phyloP scores from a whole-genome alignment of 2,329 filamentous ascomycete genomes.

The Aureobasidium uvarum region DNA sequence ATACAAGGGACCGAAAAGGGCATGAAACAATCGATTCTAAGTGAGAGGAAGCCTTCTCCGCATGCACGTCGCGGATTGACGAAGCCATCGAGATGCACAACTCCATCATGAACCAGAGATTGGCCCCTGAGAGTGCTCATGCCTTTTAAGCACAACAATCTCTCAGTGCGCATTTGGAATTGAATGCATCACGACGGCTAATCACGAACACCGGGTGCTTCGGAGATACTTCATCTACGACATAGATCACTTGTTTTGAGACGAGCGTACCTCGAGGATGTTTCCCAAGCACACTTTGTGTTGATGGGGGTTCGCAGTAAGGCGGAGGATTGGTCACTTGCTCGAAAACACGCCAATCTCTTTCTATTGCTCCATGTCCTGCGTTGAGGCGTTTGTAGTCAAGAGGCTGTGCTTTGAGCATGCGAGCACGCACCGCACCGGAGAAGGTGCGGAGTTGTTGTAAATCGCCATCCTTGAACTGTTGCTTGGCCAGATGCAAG shows the following conservation, averaged over 20 bases:
- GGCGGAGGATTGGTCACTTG: not conserved
- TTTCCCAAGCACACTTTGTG: constrained; percentile 12
- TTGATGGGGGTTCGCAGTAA: not conserved
- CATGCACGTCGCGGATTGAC: not conserved
- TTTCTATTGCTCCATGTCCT: constrained; percentile 10
- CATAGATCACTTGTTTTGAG: not conserved
- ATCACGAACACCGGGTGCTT: not conserved
- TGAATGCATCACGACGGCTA: not conserved
- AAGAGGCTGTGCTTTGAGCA: not conserved
- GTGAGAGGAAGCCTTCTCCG: not conserved
- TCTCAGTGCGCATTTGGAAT: not conserved
- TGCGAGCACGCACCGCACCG: not conserved
- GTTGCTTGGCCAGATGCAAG: constrained; percentile 6
- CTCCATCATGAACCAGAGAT: not conserved
- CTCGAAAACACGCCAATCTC: constrained; percentile 3
- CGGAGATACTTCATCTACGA: not conserved
- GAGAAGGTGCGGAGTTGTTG: constrained; percentile 1
- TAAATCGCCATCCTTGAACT: constrained; percentile 3
- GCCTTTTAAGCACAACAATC: not conserved
- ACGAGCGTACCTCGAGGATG: not conserved
- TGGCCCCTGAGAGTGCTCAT: not conserved
- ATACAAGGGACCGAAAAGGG: not conserved
- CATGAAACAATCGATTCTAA: not conserved
- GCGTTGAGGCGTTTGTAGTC: constrained; percentile 10
- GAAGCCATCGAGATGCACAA: not conserved